Evolutionary conservation across 2,329 filamentous ascomycete species (phyloP), one percentile per base, ranked within the genome.

Genomic region (Ophiocordyceps camponoti-saundersi): DNA sequence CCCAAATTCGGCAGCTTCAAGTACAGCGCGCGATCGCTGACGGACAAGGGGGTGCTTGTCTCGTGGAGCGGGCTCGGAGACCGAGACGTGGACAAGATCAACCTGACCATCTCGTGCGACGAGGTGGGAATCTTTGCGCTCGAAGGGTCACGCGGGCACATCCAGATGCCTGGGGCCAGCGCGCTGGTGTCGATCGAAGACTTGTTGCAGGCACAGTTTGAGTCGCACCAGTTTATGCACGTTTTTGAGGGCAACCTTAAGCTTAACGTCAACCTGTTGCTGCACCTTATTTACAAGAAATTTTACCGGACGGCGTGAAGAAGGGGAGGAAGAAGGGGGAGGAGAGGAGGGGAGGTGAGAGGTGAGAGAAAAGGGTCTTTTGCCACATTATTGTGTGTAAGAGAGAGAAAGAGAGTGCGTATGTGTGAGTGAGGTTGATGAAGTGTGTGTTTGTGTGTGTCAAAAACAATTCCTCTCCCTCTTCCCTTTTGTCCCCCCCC

Each of bases 1-100:
- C 93, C 94, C 63, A 95, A 95, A 62, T 98, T 98, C 60, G 92
- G 93, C 52, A 93, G 85, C 36, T 98, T 84, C 79, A 96, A 96
- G 69, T 98, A 98, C 69, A 90, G 85, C 47, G 89, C 87, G 4
- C 82, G 88, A 46, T 81, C 84, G 45, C 77, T 98, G 8, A 82
- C 81, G 2, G 90, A 96, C 59, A 95, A 95, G 67, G 92, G 92
- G 47, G 92, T 96, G 7, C 72, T 98, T 16, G 85, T 98, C 30
- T 75, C 79, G n/a, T 96, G 92, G 88, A 76, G 79, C 48, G 88
- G 88, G 32, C 87, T 90, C 55, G 70, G 73, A 15, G 85, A 95
- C 53, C 72, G 75, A 13, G 85, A 95, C 61, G 95, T 84, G 81
- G 85, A 90, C 57, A 85, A 87, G 59, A 82, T 95, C 61, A 92